Percentiles rank a stretch among this genome's conserved stretches.
These are phyloP conservation scores for Hymenoscyphus infarciens DNA, from an alignment of 2,329 filamentous ascomycete genomes.

Conservation along the genomic window DNA sequence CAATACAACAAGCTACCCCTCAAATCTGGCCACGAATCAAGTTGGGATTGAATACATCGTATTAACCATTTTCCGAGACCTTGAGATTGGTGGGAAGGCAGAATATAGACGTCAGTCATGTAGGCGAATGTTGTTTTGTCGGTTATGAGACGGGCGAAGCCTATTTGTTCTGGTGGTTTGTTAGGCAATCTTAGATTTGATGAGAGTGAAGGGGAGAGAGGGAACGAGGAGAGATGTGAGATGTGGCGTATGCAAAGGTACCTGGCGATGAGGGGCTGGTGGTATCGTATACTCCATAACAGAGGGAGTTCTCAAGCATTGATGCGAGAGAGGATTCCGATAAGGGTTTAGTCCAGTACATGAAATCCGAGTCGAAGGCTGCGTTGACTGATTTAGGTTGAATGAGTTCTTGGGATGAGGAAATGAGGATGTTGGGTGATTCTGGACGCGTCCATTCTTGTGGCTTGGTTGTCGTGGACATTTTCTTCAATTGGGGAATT, in stretches of 20 bases:
- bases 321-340: conserved; percentile 45
- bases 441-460: conserved; percentile 42
- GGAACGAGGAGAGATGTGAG: not conserved
- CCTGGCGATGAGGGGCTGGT: no score
- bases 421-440: conserved; percentile 50
- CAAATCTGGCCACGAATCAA: conserved; percentile 55
- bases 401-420: conserved; percentile 54
- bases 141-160: conserved; percentile 60
- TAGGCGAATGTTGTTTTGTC: conserved; percentile 67
- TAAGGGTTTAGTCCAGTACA: conserved; percentile 58
- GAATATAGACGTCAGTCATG: conserved; percentile 64
- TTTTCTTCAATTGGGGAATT: not conserved
- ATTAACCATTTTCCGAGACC: conserved; percentile 66
- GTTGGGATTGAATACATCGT: conserved; percentile 53
- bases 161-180: conserved; percentile 39
- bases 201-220: not conserved
- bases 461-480: conserved; percentile 50
- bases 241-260: no score
- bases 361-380: conserved; percentile 51
- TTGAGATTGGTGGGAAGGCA: conserved; percentile 52
- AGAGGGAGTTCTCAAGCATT: conserved; percentile 55
- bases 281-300: conserved; percentile 50
- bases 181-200: not conserved
- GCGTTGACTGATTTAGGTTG: conserved; percentile 47
- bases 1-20: conserved; percentile 59